Conservation (phyloP, 306 rosid species). For the Rosa lucieae region DNA sequence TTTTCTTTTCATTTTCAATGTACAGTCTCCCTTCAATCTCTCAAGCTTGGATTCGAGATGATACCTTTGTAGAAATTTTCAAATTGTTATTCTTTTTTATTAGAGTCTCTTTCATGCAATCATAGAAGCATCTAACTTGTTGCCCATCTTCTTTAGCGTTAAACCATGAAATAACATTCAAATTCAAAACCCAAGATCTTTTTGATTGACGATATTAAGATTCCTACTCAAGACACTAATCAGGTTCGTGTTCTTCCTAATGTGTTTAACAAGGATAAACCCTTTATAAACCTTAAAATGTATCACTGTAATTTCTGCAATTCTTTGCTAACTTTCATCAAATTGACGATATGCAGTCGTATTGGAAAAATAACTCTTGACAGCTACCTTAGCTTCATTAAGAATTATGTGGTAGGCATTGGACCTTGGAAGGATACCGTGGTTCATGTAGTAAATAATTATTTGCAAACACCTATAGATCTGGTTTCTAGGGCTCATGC, state of each 20-base stretch:
- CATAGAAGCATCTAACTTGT: too few species aligned
- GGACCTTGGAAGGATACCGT: conserved; percentile 96
- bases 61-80: too few species aligned
- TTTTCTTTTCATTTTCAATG: too few species aligned
- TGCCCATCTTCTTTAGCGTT: too few species aligned
- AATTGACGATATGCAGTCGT: conserved; percentile 59
- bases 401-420: conserved; percentile 74
- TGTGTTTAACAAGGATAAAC: too few species aligned
- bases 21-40: too few species aligned
- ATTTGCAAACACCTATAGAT: conserved; percentile 56
- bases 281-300: background rate
- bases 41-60: too few species aligned
- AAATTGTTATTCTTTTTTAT: too few species aligned
- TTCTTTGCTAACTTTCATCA: background rate
- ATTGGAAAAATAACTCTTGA: conserved; percentile 90
- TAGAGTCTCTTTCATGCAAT: too few species aligned
- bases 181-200: conserved; percentile 81
- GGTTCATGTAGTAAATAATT: conserved; percentile 58
- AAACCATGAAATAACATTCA: too few species aligned
- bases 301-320: background rate
- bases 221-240: conserved; percentile 81
- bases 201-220: conserved; percentile 57
- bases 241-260: conserved; percentile 48
- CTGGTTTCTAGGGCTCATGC: conserved; percentile 82
- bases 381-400: conserved; percentile 62